These are phyloP conservation scores for Gracilaria vermiculophylla DNA, from an alignment of 23 red algal genomes.

Conservation along the genomic window DNA sequence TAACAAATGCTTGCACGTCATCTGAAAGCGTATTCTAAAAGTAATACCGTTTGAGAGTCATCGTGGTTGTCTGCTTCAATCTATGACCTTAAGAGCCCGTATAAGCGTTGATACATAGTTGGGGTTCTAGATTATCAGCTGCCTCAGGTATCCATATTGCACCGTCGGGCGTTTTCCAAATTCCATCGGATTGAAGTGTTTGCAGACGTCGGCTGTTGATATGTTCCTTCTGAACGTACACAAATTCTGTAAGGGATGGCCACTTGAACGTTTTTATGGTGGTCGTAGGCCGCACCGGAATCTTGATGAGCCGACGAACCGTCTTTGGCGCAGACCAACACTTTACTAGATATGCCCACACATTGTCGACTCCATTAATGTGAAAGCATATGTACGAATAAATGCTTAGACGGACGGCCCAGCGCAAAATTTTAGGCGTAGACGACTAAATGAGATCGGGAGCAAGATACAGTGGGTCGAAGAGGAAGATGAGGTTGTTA, in stretches of 20 bases:
- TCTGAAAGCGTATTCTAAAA: too few species aligned
- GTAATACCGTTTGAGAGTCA: neutral
- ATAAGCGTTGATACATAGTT: neutral
- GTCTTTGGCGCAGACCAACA: neutral
- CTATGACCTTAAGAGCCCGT: neutral
- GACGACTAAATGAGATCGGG: neutral
- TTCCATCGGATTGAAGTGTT: neutral
- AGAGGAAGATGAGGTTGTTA: conserved; percentile 16
- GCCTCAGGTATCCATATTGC: neutral
- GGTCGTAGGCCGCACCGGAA: neutral
- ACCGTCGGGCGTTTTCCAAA: neutral
- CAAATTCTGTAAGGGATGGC: neutral
- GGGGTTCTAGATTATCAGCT: neutral
- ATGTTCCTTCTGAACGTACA: neutral
- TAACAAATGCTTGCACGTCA: neutral
- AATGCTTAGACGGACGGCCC: neutral
- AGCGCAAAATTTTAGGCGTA: neutral
- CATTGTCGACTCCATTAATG: neutral
- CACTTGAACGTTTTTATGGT: neutral
- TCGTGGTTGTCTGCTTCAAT: neutral
- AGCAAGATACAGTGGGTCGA: neutral
- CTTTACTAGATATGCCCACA: neutral
- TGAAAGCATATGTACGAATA: neutral
- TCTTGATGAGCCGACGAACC: neutral
- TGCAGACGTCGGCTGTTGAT: neutral